Evolutionary conservation across 257 asterid genomes (phyloP), one percentile per base, ranked within the genome.

Genomic region (Salvia hispanica): DNA sequence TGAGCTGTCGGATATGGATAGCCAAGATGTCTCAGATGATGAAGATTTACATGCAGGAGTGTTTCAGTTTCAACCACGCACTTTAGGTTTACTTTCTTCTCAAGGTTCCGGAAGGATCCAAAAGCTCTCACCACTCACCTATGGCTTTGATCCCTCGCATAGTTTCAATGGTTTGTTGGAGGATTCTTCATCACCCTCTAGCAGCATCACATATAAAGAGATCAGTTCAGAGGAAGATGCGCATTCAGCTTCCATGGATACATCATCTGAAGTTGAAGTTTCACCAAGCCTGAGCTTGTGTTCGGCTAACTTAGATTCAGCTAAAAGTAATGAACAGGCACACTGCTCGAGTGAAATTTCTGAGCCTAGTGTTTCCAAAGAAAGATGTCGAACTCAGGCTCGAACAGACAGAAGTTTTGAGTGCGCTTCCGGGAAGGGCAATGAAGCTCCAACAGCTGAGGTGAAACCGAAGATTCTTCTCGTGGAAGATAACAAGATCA

Each of bases 401-500:
- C 77, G 45, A 48, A 60, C 73, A 1, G 76, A 71, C 0, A 48
- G 63, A 62, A 82, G 64, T 68, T 78, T 85, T 1, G 84, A 75
- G 63, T 80, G 88, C 62, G 84, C 84, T 48, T 72, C 88, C n/a
- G 74, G 86, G 61, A 79, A 72, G 42, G 71, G 64, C 48, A 67
- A 70, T 3, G 88, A 82, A 54, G 66, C 33, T 45, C 43, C 70
- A 7, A 72, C 74, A 73, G 60, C 65, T 6, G 70, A 74, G 46
- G 4, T 15, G 54, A 82, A 79, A 46, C 96, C 96, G 1, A 92
- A 72, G 77, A 92, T 92, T 50, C 96, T 92, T 58, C 92, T 92
- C 1, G 98, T 92, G 43, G 98, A 89, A 48, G 96, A 92, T 74
- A 87, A 72, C 85, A 87, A 84, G 84, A 84, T 87, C 31, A 89